These are phyloP conservation scores for Gossypium arboreum DNA, from an alignment of 345 rosid genomes.

Conservation along the genomic window DNA sequence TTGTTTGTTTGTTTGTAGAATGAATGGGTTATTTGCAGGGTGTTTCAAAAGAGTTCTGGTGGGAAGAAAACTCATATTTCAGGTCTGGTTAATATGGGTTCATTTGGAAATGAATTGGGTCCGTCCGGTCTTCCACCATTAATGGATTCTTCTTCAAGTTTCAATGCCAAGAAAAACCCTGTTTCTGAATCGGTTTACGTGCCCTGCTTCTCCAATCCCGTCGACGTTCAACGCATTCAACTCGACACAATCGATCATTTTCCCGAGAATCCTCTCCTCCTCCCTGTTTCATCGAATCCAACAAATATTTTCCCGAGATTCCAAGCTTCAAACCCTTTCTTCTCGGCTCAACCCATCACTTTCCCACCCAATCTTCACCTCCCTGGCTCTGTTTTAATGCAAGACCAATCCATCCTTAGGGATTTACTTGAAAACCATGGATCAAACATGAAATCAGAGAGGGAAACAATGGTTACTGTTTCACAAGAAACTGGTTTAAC, in stretches of 20 bases:
- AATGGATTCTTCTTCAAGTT: constrained; percentile 52
- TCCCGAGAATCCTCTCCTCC: constrained; percentile 20
- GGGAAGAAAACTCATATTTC: constrained; percentile 75
- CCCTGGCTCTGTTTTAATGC: constrained; percentile 35
- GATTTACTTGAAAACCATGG: constrained; percentile 42
- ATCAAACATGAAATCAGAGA: constrained; percentile 31
- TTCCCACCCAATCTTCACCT: constrained; percentile 26
- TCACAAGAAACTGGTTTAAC: constrained; percentile 59
- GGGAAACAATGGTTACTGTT: constrained; percentile 32
- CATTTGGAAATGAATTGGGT: constrained; percentile 40
- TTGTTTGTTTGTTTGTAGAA: constrained; percentile 38
- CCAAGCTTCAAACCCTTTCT: constrained; percentile 33
- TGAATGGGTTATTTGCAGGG: constrained; percentile 93
- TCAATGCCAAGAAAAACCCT: constrained; percentile 26
- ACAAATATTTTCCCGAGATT: constrained; percentile 23
- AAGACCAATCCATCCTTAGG: constrained; percentile 48
- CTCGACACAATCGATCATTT: constrained; percentile 23
- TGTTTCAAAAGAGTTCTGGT: constrained; percentile 66
- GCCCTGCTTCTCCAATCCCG: constrained; percentile 79
- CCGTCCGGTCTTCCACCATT: constrained; percentile 57
- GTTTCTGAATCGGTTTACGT: constrained; percentile 42
- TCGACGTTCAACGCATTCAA: constrained; percentile 32
- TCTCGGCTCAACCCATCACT: constrained; percentile 29
- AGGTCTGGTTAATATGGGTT: constrained; percentile 29
- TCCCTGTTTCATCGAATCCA: too few relatives aligned